Conservation (phyloP, 306 rosid genomes). For the Cucurbita argyrosperma region DNA sequence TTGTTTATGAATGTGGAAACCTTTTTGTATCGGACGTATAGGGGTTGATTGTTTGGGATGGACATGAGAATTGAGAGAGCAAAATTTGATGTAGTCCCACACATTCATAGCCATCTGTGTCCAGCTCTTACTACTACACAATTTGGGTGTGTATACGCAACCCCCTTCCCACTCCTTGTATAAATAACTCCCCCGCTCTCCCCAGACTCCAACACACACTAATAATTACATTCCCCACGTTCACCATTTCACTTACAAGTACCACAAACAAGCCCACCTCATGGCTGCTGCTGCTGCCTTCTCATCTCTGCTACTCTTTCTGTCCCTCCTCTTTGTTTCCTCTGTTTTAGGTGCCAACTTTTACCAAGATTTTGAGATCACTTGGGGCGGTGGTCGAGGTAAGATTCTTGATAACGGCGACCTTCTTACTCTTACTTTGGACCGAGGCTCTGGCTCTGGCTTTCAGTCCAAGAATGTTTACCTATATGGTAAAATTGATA, state of each 20-base stretch:
- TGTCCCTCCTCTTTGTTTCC: not conserved
- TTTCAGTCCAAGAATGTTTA: constrained; percentile 45
- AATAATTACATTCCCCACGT: not conserved
- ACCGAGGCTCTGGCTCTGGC: constrained; percentile 41
- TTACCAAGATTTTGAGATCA: constrained; percentile 21
- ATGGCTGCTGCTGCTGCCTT: not conserved
- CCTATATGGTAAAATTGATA: constrained; percentile 42
- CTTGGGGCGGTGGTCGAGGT: constrained; percentile 50
- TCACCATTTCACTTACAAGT: not conserved
- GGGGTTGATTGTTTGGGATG: not conserved
- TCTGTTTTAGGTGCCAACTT: constrained; percentile 19
- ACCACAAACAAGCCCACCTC: not conserved
- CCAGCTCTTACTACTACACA: constrained; percentile 3
- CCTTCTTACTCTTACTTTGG: constrained; percentile 41
- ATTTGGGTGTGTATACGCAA: not conserved
- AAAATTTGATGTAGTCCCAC: not conserved
- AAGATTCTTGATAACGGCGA: constrained; percentile 30
- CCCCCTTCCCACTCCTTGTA: not conserved
- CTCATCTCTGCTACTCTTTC: not conserved
- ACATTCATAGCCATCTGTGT: constrained; percentile 13
- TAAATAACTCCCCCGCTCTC: not conserved
- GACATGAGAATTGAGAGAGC: not conserved
- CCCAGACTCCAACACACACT: not conserved
- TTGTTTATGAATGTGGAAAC: too few species aligned
- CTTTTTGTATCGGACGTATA: too few species aligned